A percentile compares a stretch with the other conserved stretches of the same genome.
Evolutionary conservation across 371 early-diverging fungal species (phyloP).

Genomic region (Rhizopus stolonifer): DNA sequence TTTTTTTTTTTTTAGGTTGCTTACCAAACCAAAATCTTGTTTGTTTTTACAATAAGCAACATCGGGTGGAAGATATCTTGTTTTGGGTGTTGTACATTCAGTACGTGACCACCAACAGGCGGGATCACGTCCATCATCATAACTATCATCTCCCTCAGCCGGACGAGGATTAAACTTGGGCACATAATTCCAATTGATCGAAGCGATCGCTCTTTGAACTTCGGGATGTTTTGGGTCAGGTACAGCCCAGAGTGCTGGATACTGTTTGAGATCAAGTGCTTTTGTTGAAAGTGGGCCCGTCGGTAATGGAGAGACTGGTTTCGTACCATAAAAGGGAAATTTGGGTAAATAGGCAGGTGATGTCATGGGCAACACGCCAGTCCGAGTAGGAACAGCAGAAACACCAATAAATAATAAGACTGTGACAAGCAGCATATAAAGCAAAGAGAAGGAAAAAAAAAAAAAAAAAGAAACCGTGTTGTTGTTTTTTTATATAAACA

Average conservation of each 20-base stretch:
- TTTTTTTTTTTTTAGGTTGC: no score
- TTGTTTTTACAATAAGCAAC: slow-evolving; percentile 14
- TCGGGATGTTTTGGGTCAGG: slow-evolving; percentile 21
- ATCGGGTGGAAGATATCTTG: slow-evolving; percentile 18
- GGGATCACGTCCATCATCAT: slow-evolving; percentile 11
- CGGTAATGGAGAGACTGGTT: slow-evolving; percentile 12
- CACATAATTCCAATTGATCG: slow-evolving; percentile 26
- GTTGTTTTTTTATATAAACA: no score
- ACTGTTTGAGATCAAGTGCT: neutral
- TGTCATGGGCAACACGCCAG: slow-evolving; percentile 13
- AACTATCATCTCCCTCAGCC: neutral
- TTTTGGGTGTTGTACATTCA: slow-evolving; percentile 19
- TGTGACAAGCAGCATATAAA: no score
- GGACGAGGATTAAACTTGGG: slow-evolving; percentile 10
- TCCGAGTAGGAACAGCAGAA: neutral
- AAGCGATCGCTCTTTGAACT: slow-evolving; percentile 13
- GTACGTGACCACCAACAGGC: slow-evolving; percentile 25
- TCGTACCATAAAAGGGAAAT: slow-evolving; percentile 4
- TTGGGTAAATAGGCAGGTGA: slow-evolving; percentile 21
- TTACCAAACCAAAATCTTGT: slow-evolving; percentile 27
- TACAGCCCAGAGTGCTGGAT: slow-evolving; percentile 9
- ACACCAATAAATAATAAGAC: neutral
- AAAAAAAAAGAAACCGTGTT: no score
- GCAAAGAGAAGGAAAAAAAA: no score
- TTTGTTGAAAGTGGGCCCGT: slow-evolving; percentile 10